Evolutionary conservation across 768 basidiomycete species (phyloP).

Genomic region (Lyophyllum decastes): DNA sequence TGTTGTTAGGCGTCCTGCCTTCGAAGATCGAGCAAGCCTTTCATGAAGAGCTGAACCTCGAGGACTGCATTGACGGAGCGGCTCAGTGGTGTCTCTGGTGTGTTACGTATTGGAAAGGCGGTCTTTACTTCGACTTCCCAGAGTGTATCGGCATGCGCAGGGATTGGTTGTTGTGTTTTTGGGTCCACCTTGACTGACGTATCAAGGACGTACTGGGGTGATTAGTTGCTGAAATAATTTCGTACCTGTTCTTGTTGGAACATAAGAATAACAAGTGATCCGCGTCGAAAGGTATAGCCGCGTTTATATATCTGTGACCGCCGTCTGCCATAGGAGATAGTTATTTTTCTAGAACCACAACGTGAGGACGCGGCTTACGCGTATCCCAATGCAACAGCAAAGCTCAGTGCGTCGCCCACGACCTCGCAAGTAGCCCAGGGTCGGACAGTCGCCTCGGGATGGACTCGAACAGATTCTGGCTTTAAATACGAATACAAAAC

Average conservation of each 20-base stretch:
- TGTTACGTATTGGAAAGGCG: conserved; percentile 74
- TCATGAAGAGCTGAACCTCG: conserved; percentile 83
- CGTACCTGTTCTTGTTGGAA: conserved; percentile 82
- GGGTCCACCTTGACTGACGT: conserved; percentile 61
- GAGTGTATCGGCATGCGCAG: conserved; percentile 76
- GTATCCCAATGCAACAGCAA: conserved; percentile 80
- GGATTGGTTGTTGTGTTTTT: conserved; percentile 72
- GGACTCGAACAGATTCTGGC: conserved; percentile 80
- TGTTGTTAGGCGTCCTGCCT: conserved; percentile 61
- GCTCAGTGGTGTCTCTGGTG: conserved; percentile 74
- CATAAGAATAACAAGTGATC: conserved; percentile 73
- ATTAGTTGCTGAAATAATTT: conserved; percentile 5
- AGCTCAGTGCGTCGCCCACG: conserved; percentile 76
- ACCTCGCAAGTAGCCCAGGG: conserved; percentile 84
- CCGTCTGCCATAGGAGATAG: conserved; percentile 36
- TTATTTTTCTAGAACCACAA: not conserved
- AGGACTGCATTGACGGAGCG: conserved; percentile 73
- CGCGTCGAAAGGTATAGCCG: conserved; percentile 76
- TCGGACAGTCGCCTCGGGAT: conserved; percentile 85
- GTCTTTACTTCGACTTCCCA: conserved; percentile 93
- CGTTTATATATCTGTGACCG: conserved; percentile 81
- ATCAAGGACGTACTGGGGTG: not conserved
- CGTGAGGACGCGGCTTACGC: conserved; percentile 41
- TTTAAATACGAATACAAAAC: conserved; percentile 78
- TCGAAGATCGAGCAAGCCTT: conserved; percentile 76